Percentiles rank a stretch among this genome's conserved stretches.
phyloP scores from a whole-genome alignment of 164 flowering plant genomes.

The Liriodendron chinense region DNA sequence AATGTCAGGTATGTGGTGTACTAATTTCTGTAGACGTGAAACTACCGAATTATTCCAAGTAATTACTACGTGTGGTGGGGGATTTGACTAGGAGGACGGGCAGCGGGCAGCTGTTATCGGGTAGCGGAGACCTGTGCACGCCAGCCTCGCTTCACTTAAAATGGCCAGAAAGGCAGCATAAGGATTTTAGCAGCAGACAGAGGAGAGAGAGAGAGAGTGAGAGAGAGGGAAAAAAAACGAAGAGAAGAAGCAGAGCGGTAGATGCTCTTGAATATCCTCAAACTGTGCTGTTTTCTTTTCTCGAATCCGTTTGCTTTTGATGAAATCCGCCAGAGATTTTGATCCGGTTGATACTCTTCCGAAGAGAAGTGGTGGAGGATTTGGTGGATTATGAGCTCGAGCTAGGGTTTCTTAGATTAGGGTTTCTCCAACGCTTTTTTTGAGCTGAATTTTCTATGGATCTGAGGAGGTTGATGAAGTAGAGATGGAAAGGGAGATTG shows the following conservation, averaged over 20 bases:
- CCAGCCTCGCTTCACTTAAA: conserved; percentile 15
- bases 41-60: not conserved
- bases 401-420: conserved; percentile 16
- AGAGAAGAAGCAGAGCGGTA: not conserved
- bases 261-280: conserved; percentile 7
- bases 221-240: not conserved
- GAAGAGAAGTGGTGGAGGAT: conserved; percentile 20
- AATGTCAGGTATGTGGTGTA: not conserved
- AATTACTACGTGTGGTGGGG: not conserved
- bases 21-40: not conserved
- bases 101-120: conserved; percentile 22
- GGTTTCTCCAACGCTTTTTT: conserved; percentile 5
- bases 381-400: conserved; percentile 1
- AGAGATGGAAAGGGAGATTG: conserved; percentile 14
- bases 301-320: conserved; percentile 4
- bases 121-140: conserved; percentile 21
- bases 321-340: conserved; percentile 7
- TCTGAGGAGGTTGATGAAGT: conserved; percentile 11
- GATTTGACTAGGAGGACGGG: conserved; percentile 16
- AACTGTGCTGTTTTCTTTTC: not conserved
- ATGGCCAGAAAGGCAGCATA: conserved; percentile 20
- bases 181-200: conserved; percentile 11
- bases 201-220: not conserved
- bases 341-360: not conserved
- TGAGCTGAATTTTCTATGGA: conserved; percentile 3